Conservation (phyloP, 805 yeast genomes). For the Candida manassasensis region DNA sequence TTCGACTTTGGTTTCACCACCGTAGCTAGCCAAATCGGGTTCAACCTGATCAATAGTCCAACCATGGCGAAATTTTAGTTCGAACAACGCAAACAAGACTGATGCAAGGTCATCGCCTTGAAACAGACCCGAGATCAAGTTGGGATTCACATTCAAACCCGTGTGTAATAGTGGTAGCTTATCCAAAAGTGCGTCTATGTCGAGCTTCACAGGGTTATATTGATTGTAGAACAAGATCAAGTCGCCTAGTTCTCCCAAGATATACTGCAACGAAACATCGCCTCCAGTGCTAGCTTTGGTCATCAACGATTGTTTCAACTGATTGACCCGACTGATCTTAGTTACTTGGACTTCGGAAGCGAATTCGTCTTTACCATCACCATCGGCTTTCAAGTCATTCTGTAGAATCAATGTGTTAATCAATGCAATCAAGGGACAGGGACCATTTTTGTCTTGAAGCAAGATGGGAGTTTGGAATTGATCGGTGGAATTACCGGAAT, state of each 20-base stretch:
- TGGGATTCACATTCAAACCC: slow-evolving; percentile 72
- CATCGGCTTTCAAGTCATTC: slow-evolving; percentile 25
- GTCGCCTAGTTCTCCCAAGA: slow-evolving; percentile 50
- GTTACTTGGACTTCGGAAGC: slow-evolving; percentile 4
- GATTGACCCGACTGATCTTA: slow-evolving; percentile 12
- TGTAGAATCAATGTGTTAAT: slow-evolving; percentile 63
- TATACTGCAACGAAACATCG: slow-evolving; percentile 23
- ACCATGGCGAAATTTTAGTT: slow-evolving; percentile 70
- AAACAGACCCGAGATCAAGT: slow-evolving; percentile 51
- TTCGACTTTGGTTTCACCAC: slow-evolving; percentile 3
- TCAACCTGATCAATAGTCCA: slow-evolving; percentile 58
- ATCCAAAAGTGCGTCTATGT: slow-evolving; percentile 39
- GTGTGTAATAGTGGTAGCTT: slow-evolving; percentile 60
- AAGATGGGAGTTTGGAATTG: slow-evolving; percentile 49
- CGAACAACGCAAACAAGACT: slow-evolving; percentile 54
- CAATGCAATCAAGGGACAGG: slow-evolving; percentile 81
- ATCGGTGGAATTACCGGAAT: slow-evolving; percentile 10
- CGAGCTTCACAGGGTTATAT: slow-evolving; percentile 7
- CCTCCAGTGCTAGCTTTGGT: slow-evolving; percentile 10
- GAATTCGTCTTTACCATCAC: slow-evolving; percentile 7
- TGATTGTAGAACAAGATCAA: slow-evolving; percentile 25
- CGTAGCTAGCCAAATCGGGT: slow-evolving; percentile 1
- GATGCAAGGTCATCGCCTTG: slow-evolving; percentile 45
- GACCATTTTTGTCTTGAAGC: slow-evolving; percentile 79
- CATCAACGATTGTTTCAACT: slow-evolving; percentile 15